Evolutionary conservation across 1,139 yeast species (phyloP), one percentile per base, ranked within the genome.

Genomic region (Diutina neorugosa): DNA sequence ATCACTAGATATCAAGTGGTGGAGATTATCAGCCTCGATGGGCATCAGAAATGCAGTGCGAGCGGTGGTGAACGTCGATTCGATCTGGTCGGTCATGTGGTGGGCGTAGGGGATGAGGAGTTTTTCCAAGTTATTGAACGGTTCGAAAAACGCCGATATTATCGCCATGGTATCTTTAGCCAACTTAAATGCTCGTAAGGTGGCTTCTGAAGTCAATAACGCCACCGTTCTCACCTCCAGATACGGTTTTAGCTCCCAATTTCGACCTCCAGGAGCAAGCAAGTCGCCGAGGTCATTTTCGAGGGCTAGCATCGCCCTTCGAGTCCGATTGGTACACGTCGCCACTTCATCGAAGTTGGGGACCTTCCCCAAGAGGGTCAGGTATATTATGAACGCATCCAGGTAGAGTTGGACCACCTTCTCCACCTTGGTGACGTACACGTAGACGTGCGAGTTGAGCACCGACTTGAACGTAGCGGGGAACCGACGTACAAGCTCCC

Each of bases 341-440:
- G 76, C 70, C 52, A 74, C 61, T 59, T 74, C 78, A 52, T 73
- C 77, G 56, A 72, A 73, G 56, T 71, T 63, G 23, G 76, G 74
- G 25, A 74, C 67, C 57, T 74, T 74, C 52, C 63, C 61, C 46
- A 74, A 61, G 47, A 74, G 62, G 14, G 77, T 71, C 51, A 71
- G 61, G 60, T 74, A 74, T 27, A 74, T 73, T 54, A 71, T 70
- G 49, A 73, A 60, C 50, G 71, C 64, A 58, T 74, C 79, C 40
- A 66, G 61, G 56, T 66, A 72, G 37, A 73, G 63, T 59, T 73
- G 76, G 7, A 71, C 61, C 20, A 70, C 61, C 48, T 65, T 64
- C 59, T 71, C 71, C 52, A 70, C 56, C 51, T 63, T 61, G 20
- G 66, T 59, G 16, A 73, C 59, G 53, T 63, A 67, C 52, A 60